These are phyloP conservation scores for Cephalotrichum gorgonifer DNA, from an alignment of 2,329 filamentous ascomycete genomes.

Conservation along the genomic window DNA sequence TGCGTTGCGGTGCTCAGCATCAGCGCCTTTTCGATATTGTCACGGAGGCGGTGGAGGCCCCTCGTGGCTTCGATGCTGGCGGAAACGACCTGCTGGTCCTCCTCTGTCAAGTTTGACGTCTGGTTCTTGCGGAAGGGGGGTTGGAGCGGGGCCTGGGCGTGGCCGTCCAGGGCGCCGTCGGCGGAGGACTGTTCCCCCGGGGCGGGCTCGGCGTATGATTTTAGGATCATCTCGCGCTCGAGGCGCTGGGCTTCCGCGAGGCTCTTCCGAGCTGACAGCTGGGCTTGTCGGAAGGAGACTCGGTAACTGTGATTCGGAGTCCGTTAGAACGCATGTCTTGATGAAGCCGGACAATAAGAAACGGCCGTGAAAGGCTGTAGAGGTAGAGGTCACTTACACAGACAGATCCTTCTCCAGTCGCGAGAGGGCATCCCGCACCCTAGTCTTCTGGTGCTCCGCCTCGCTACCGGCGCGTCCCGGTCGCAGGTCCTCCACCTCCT, in stretches of 20 bases:
- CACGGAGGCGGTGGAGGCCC: constrained; percentile 75
- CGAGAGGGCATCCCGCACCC: constrained; percentile 55
- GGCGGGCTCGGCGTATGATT: constrained; percentile 42
- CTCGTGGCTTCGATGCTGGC: constrained; percentile 77
- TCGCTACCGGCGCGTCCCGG: constrained; percentile 38
- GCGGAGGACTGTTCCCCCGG: constrained; percentile 21
- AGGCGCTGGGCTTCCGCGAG: constrained; percentile 62
- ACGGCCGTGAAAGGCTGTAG: neutral
- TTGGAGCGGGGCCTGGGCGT: constrained; percentile 12
- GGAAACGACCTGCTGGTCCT: constrained; percentile 62
- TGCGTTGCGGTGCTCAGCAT: constrained; percentile 81
- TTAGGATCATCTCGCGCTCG: constrained; percentile 68
- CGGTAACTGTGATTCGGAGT: constrained; percentile 33
- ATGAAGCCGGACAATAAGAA: neutral
- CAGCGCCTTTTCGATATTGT: constrained; percentile 76
- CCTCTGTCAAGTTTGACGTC: constrained; percentile 37
- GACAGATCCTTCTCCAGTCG: constrained; percentile 62
- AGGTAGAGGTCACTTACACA: constrained; percentile 45
- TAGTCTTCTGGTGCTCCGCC: constrained; percentile 51
- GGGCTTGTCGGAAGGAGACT: constrained; percentile 68
- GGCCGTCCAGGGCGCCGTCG: constrained; percentile 10
- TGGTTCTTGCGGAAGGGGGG: constrained; percentile 17
- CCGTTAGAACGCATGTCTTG: neutral
- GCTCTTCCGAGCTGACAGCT: constrained; percentile 66
- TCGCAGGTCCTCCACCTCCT: constrained; percentile 63